Evolutionary conservation across 1,284 basidiomycete species (phyloP), one percentile per base, ranked within the genome.

Genomic region (Pyrrhoderma lamaoense): DNA sequence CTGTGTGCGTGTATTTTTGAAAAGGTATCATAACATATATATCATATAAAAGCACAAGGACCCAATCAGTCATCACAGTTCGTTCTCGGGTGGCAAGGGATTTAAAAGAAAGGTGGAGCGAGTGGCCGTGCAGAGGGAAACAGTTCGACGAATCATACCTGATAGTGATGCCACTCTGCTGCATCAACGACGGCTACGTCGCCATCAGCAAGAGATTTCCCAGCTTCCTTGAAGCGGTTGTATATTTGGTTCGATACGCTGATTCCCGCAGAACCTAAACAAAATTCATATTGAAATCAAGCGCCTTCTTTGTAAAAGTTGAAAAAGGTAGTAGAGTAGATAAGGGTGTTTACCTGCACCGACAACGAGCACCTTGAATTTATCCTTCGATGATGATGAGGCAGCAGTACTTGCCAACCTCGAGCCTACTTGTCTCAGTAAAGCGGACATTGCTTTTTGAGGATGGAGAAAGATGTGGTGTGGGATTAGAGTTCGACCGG

Each of bases 101-200:
- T 11, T 42, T 36, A 11, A 27, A 14, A 43, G 3, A 19, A 37
- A 35, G 22, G 22, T 36, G 35, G 16, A 21, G 9, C 9, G n/a
- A 40, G 38, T 40, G 7, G n/a, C 5, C 21, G n/a, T 5, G 38
- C 4, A 16, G n/a, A 40, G 14, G 39, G n/a, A 16, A 25, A 25
- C 22, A 27, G 21, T 27, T n/a, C 27, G 36, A 5, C 19, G 35
- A 16, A 27, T 52, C 68, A 42, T 59, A 84, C 85, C 68, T 89
- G 87, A 65, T 89, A 91, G 65, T 88, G 77, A 65, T 92, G 89
- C 56, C 75, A 79, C 54, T 85, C 73, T 8, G 86, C 78, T 34
- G 75, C 75, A 63, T 96, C 93, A 44, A 95, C 69, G 52, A 96
- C 84, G 13, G 82, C 89, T 51, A 96, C 81, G 65, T 95, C 92